Evolutionary conservation across 768 basidiomycete genomes (phyloP).

Genomic region (Gautieria morchelliformis): DNA sequence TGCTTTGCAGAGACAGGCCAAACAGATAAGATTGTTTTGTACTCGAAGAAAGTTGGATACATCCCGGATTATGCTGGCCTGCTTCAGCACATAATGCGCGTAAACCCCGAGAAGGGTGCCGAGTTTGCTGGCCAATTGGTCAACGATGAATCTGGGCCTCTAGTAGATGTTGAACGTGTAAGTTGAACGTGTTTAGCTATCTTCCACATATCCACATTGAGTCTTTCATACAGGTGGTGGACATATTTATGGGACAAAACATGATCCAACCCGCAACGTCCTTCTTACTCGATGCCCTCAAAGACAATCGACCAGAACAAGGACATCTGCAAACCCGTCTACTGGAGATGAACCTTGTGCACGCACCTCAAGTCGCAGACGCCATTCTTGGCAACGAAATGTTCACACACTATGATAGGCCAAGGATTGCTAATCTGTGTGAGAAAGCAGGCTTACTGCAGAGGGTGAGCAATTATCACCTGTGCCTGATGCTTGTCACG

Average conservation of each 20-base stretch:
- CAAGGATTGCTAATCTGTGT: conserved; percentile 93
- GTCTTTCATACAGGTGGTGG: conserved; percentile 57
- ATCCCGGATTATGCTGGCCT: conserved; percentile 87
- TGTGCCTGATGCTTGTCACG: not conserved
- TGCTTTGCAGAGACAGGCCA: conserved; percentile 99
- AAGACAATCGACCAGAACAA: conserved; percentile 97
- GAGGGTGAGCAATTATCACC: conserved; percentile 42
- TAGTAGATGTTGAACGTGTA: conserved; percentile 90
- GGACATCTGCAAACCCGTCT: conserved; percentile 92
- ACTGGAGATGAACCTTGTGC: conserved; percentile 94
- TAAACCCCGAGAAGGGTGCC: conserved; percentile 94
- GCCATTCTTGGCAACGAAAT: conserved; percentile 98
- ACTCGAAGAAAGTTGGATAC: conserved; percentile 95
- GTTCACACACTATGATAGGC: conserved; percentile 94
- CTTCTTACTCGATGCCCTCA: conserved; percentile 93
- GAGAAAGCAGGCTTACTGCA: conserved; percentile 97
- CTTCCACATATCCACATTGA: not conserved
- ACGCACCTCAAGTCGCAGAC: conserved; percentile 97
- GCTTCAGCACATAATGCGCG: conserved; percentile 92
- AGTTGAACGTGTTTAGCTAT: conserved; percentile 15
- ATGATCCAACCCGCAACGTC: conserved; percentile 99
- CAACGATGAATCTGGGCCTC: conserved; percentile 86
- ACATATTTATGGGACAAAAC: conserved; percentile 99
- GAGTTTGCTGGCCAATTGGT: conserved; percentile 94
- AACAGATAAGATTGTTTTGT: conserved; percentile 94